Conservation (phyloP, 2,329 filamentous ascomycete genomes). For the Fusarium devonianum region DNA sequence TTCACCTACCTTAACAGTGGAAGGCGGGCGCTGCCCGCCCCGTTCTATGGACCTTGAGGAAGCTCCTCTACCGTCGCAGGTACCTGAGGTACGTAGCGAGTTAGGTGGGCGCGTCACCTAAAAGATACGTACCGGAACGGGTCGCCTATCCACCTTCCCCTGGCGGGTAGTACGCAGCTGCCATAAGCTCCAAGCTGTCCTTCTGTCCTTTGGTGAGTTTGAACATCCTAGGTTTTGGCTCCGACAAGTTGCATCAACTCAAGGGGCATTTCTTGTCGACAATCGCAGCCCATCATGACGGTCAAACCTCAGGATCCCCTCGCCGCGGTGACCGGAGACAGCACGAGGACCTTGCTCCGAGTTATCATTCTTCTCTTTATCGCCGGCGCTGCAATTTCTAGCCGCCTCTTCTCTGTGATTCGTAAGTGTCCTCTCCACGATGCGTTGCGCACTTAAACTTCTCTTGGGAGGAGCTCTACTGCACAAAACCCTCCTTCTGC, state of each 20-base stretch:
- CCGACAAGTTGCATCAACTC: slow-evolving; percentile 47
- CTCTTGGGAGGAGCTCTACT: slow-evolving; percentile 2
- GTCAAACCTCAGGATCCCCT: slow-evolving; percentile 60
- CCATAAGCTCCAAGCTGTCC: slow-evolving; percentile 57
- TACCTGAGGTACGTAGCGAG: neutral
- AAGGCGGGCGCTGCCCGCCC: too few species aligned
- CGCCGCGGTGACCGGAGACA: slow-evolving; percentile 81
- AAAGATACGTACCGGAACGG: slow-evolving; percentile 33
- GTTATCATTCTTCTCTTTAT: slow-evolving; percentile 91
- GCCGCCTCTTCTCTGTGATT: slow-evolving; percentile 97
- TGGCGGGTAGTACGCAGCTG: slow-evolving; percentile 15
- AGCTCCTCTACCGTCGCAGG: neutral
- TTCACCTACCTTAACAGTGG: neutral
- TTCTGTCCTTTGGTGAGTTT: slow-evolving; percentile 42
- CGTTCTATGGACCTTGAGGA: too few species aligned
- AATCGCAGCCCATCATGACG: slow-evolving; percentile 54
- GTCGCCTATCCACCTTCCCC: slow-evolving; percentile 24
- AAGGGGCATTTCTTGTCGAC: slow-evolving; percentile 42
- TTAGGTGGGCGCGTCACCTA: slow-evolving; percentile 10
- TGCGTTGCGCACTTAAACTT: slow-evolving; percentile 9
- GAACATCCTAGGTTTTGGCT: slow-evolving; percentile 38
- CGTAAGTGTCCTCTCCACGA: slow-evolving; percentile 65
- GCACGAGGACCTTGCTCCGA: slow-evolving; percentile 83
- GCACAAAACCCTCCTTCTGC: too few species aligned
- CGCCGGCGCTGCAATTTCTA: slow-evolving; percentile 88